Percentiles rank a stretch among this genome's conserved stretches.
Evolutionary conservation across 1,284 basidiomycete genomes (phyloP).

Genomic region (Cutaneotrichosporon dermatis): DNA sequence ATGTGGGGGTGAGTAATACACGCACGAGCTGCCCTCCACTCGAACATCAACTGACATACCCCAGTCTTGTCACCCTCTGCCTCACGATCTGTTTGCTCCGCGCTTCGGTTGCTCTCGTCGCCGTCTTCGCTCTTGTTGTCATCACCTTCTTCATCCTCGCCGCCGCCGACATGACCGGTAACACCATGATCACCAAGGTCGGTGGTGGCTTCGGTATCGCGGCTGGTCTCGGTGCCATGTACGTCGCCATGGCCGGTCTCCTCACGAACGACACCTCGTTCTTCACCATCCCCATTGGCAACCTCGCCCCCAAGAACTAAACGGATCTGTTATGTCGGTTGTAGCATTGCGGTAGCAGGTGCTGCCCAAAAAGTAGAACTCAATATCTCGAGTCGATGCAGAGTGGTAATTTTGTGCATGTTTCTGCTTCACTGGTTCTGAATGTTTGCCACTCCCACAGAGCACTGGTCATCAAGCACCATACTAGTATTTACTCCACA

Average conservation of each 20-base stretch:
- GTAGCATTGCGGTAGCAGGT: not conserved
- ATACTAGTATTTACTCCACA: no score
- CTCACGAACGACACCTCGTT: slow-evolving; percentile 33
- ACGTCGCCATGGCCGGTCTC: slow-evolving; percentile 53
- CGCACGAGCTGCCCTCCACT: no score
- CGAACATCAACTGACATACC: not conserved
- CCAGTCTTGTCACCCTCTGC: slow-evolving; percentile 18
- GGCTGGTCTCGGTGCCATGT: slow-evolving; percentile 36
- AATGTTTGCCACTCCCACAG: no score
- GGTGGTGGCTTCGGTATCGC: slow-evolving; percentile 66
- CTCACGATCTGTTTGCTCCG: slow-evolving; percentile 9
- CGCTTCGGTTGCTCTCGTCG: slow-evolving; percentile 14
- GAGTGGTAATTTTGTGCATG: no score
- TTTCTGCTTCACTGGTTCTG: no score
- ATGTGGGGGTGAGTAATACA: slow-evolving; percentile 34
- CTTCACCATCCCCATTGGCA: slow-evolving; percentile 48
- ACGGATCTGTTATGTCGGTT: not conserved
- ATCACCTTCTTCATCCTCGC: slow-evolving; percentile 52
- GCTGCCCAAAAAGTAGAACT: not conserved
- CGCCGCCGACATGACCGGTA: slow-evolving; percentile 38
- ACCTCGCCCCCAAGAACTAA: slow-evolving; percentile 21
- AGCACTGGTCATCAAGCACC: no score
- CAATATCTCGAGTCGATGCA: no score
- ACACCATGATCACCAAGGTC: slow-evolving; percentile 52
- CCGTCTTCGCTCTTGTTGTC: slow-evolving; percentile 68